These are phyloP conservation scores for Solanum bulbocastanum DNA, from an alignment of 257 asterid species.

Conservation along the genomic window DNA sequence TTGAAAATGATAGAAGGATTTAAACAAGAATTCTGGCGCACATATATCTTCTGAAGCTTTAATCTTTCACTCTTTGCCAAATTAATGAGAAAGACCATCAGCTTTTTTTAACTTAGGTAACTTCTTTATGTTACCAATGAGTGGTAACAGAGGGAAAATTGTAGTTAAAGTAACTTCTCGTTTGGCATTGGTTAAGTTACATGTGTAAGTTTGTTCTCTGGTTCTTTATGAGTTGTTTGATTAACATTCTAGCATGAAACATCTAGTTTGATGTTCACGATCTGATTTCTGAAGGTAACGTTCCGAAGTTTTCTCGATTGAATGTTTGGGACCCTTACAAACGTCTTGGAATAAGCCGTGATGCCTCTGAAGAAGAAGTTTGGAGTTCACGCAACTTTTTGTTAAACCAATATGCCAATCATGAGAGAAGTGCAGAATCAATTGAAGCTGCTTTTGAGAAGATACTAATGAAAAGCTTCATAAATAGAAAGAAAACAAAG, in stretches of 20 bases:
- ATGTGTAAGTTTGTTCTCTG: background rate
- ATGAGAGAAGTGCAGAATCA: slow-evolving; percentile 78
- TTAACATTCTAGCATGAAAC: background rate
- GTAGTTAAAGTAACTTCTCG: background rate
- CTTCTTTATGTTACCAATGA: background rate
- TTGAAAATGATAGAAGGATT: background rate
- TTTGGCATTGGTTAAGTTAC: background rate
- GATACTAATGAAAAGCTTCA: slow-evolving; percentile 73
- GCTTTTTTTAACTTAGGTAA: background rate
- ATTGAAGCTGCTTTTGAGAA: slow-evolving; percentile 93
- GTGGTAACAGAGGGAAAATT: background rate
- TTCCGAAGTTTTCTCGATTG: slow-evolving; percentile 48
- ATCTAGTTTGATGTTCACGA: background rate
- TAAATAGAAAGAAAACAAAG: slow-evolving; percentile 73
- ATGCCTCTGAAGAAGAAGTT: slow-evolving; percentile 91
- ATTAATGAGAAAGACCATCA: background rate
- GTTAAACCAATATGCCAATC: slow-evolving; percentile 58
- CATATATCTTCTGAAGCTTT: background rate
- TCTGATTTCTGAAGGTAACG: slow-evolving; percentile 32
- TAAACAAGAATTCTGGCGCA: background rate
- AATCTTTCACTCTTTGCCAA: too few relatives aligned
- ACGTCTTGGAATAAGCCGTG: slow-evolving; percentile 67
- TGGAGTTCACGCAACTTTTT: slow-evolving; percentile 94
- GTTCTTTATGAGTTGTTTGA: background rate
- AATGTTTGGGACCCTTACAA: slow-evolving; percentile 88